A percentile compares a stretch with the other conserved stretches of the same genome.
These are phyloP conservation scores for Colletotrichum gigasporum DNA, from an alignment of 2,329 filamentous ascomycete genomes.

Conservation along the genomic window DNA sequence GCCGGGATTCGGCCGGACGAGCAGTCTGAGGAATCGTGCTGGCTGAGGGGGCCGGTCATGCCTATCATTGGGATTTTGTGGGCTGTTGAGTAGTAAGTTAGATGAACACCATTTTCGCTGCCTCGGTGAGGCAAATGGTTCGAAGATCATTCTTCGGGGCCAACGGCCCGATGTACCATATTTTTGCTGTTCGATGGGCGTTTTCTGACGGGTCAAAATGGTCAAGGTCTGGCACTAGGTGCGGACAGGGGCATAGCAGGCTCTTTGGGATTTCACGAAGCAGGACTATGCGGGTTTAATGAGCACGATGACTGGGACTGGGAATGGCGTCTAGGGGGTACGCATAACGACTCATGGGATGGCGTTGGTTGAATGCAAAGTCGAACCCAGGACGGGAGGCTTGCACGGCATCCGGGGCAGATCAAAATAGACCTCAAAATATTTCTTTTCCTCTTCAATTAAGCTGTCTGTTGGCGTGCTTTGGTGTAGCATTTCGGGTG, in stretches of 20 bases:
- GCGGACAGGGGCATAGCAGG: neutral
- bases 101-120: neutral
- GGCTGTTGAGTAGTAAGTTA: too few species aligned
- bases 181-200: neutral
- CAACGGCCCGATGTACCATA: neutral
- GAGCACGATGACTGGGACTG: neutral
- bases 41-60: slow-evolving; percentile 21
- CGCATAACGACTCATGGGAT: neutral
- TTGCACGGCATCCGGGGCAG: neutral
- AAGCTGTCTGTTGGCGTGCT: too few species aligned
- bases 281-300: neutral
- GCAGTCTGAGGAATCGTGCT: slow-evolving; percentile 40
- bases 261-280: neutral
- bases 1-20: slow-evolving; percentile 40
- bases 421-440: neutral
- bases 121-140: neutral
- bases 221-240: too few species aligned
- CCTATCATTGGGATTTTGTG: neutral
- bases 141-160: too few species aligned
- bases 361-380: neutral
- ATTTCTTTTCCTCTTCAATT: neutral
- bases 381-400: neutral
- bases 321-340: neutral
- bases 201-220: neutral
- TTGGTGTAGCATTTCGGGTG: too few species aligned